Base-by-base conservation (phyloP, 345 rosid genomes). In the Salix suchowensis region DNA sequence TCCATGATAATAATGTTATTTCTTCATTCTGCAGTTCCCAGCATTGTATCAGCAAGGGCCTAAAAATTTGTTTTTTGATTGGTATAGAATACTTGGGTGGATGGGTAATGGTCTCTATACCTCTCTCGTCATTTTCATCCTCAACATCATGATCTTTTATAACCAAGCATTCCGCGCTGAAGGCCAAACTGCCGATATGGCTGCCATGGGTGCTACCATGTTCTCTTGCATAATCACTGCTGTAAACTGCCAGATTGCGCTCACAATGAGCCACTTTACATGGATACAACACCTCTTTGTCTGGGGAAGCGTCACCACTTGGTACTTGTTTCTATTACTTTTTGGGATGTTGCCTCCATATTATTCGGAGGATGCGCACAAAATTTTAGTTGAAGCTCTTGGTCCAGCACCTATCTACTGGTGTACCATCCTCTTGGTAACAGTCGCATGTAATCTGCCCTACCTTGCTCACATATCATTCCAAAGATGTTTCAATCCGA, bases 1-100 rank as follows among this genome's bases (percentile, higher is more conserved):
- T 10, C 65, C 69, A n/a, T 30, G 39, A 76, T 65, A 68, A 36
- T 79, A 34, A 71, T 55, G 32, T 24, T 10, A 58, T 30, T 36
- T 7, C 23, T 5, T 6, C 5, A 23, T 32, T 69, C 37, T 87
- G 79, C 88, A 96, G 99, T 96, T 96, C 86, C 99, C 99, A 6
- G 97, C 98, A 48, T 77, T 96, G 75, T 96, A 96, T 83, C 94
- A 96, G 85, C 98, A 96, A 92, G 99, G 99, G 44, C 89, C 91
- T 44, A 86, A 84, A 74, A 96, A 96, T 74, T 78, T 96, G 77
- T 94, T 93, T 81, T 96, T 96, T 67, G 95, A 92, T 84, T 96
- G 99, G 99, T 79, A 74, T 37, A 85, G 97, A 64, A 93, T 96
- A 86, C 77, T 96, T 2, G 96, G 98, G 65, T 93, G 98, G 99